These are phyloP conservation scores for Verticillium klebahnii DNA, from an alignment of 2,329 filamentous ascomycete species.

Conservation along the genomic window DNA sequence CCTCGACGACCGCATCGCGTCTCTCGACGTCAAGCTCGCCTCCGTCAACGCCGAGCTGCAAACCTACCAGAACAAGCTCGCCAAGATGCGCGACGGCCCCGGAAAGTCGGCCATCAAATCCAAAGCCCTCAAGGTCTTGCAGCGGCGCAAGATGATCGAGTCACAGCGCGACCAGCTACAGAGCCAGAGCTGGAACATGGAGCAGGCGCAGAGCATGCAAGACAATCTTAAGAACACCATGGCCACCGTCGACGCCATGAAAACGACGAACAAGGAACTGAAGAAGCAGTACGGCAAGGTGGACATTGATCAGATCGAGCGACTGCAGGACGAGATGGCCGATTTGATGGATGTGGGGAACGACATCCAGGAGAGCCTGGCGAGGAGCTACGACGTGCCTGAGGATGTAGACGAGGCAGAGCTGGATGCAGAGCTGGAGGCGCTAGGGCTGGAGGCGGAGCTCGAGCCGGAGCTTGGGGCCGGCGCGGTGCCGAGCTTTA, in stretches of 20 bases:
- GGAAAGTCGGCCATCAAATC: conserved; percentile 90
- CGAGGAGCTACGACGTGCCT: conserved; percentile 86
- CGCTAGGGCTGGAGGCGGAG: conserved; percentile 89
- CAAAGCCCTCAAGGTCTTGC: conserved; percentile 89
- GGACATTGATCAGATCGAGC: conserved; percentile 95
- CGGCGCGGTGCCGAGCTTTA: conserved; percentile 71
- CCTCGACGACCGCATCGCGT: conserved; percentile 79
- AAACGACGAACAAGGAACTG: conserved; percentile 90
- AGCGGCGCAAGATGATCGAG: conserved; percentile 93
- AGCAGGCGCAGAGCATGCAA: conserved; percentile 97
- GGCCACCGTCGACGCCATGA: conserved; percentile 97
- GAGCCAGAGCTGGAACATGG: conserved; percentile 97
- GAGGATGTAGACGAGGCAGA: conserved; percentile 97
- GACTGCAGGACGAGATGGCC: conserved; percentile 98
- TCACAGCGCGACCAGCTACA: conserved; percentile 89
- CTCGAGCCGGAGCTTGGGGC: conserved; percentile 64
- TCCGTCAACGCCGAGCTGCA: conserved; percentile 86
- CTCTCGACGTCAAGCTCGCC: conserved; percentile 90
- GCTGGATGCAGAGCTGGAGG: conserved; percentile 92
- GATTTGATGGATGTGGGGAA: conserved; percentile 97
- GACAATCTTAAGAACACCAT: conserved; percentile 98
- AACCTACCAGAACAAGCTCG: conserved; percentile 80
- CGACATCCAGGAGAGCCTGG: conserved; percentile 94
- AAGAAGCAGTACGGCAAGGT: conserved; percentile 95
- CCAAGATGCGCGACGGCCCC: conserved; percentile 92